Base-by-base conservation (phyloP, 164 flowering plant genomes). In the Amborella trichopoda region DNA sequence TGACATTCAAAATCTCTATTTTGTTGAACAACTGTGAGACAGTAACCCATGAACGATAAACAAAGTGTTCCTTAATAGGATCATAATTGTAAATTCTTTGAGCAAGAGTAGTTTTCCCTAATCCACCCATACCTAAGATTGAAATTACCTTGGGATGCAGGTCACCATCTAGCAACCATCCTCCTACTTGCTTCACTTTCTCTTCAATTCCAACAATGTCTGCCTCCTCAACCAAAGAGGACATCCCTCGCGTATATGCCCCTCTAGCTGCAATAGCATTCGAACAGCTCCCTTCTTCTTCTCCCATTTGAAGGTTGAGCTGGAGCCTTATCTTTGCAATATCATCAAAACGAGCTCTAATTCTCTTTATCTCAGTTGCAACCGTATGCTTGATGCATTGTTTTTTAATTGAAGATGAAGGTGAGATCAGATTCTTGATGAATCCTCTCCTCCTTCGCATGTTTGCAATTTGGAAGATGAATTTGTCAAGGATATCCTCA, bases 161-260 rank as follows among this genome's bases (percentile, higher is more conserved):
- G 6, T 6, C 14, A 12, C 66, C 67, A 19, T 52, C 46, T 4
- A 62, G 49, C 4, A 77, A 38, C 78, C 78, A 69, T 6, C 62
- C 55, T 43, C 67, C 71, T 4, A 73, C 28, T 65, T 67, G 68
- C 39, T 44, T 36, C 2, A 61, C 54, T 27, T 71, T 75, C 0
- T 41, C 71, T 44, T 73, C 83, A 52, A 77, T 40, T 38, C 79
- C 79, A 11, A 77, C 73, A 21, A 77, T 72, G 38, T 60, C 61
- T 17, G 64, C 56, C 33, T 69, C 71, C 28, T 77, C 77, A 43
- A 59, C 73, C 18, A 62, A 43, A 0, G 62, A 64, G 5, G 71
- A 65, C 48, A 66, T 73, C 74, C 76, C 68, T 44, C 72, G 48
- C 6, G 41, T 23, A 22, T 28, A 30, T 18, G 44, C 56, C 2